Conservation (phyloP, 2,329 filamentous ascomycete genomes). For the Cercospora berteroae region DNA sequence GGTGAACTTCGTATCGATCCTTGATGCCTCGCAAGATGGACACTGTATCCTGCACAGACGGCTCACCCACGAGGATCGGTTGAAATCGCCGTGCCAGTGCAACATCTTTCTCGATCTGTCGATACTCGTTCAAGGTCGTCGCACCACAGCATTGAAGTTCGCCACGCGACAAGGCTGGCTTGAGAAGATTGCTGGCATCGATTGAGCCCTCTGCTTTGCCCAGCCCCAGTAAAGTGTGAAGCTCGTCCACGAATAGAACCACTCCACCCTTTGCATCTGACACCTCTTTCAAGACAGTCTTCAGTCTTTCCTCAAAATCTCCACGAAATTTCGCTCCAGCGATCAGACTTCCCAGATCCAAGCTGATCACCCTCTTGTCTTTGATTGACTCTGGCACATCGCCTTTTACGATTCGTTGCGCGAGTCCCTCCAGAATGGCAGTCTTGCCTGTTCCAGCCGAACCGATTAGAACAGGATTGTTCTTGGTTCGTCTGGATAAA, state of each 20-base stretch:
- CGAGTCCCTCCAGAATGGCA: constrained; percentile 85
- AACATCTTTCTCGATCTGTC: constrained; percentile 92
- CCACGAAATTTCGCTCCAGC: constrained; percentile 94
- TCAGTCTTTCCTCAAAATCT: constrained; percentile 92
- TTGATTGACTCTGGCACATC: constrained; percentile 96
- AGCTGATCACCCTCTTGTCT: constrained; percentile 81
- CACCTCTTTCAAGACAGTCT: constrained; percentile 87
- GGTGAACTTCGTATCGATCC: constrained; percentile 94
- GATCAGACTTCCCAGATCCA: constrained; percentile 90
- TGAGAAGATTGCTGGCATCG: constrained; percentile 91
- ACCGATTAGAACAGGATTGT: constrained; percentile 92
- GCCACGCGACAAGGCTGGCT: constrained; percentile 87
- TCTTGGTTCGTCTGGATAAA: constrained; percentile 87
- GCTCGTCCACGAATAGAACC: constrained; percentile 91
- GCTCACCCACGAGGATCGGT: constrained; percentile 89
- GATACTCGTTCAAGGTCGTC: constrained; percentile 88
- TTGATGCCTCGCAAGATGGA: constrained; percentile 96
- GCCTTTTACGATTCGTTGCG: constrained; percentile 82
- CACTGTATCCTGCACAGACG: constrained; percentile 86
- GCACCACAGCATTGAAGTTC: constrained; percentile 95
- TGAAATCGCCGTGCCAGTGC: constrained; percentile 91
- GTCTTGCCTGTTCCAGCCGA: constrained; percentile 91
- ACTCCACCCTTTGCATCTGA: constrained; percentile 84
- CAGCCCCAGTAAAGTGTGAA: constrained; percentile 86
- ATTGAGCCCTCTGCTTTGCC: constrained; percentile 96